Base-by-base conservation (phyloP, 306 rosid species). In the Glycine latifolia region DNA sequence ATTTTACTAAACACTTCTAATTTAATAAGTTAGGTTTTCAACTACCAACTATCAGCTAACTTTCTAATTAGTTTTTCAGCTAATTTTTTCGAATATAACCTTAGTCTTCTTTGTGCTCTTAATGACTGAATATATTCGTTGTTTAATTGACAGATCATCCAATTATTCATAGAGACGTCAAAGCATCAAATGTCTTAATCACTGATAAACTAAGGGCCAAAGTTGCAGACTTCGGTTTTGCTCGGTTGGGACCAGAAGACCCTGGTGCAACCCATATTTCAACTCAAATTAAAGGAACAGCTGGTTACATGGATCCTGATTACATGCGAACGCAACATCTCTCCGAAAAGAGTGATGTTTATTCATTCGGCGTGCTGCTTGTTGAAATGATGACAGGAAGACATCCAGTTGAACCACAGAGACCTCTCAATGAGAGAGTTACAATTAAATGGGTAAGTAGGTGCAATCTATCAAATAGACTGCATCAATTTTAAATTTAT, bases 301-400 rank as follows among this genome's bases (percentile, higher is more conserved):
- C 98, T 43, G 99, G 99, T 9, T 96, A 96, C 73, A 78, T 96
- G 87, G 98, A 96, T 81, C 99, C 99, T 54, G 99, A 92, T 86
- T 96, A 96, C 86, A 85, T 96, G 72, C 79, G 91, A 81, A 92
- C 99, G 0, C 85, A 81, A 20, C 98, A 93, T 62, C 97, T 96
- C 75, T 91, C 98, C 0, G 97, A 89, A 26, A 92, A 89, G 87
- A 96, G 99, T 35, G 99, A 96, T 82, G 98, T 96, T 44, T 96
- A 96, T 82, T 96, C 99, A 54, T 96, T 96, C 14, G 99, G 99
- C 0, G 99, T 96, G 11, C 79, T 96, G 88, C 98, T 96, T 37
- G 94, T 96, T 73, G 98, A 96, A 84, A 77, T 96, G 75, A 78
- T 93, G 85, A 91, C 99, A 33, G 99, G 99, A 71, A 84, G 99